Conservation (phyloP, 805 yeast species). For the Clavispora fructus region DNA sequence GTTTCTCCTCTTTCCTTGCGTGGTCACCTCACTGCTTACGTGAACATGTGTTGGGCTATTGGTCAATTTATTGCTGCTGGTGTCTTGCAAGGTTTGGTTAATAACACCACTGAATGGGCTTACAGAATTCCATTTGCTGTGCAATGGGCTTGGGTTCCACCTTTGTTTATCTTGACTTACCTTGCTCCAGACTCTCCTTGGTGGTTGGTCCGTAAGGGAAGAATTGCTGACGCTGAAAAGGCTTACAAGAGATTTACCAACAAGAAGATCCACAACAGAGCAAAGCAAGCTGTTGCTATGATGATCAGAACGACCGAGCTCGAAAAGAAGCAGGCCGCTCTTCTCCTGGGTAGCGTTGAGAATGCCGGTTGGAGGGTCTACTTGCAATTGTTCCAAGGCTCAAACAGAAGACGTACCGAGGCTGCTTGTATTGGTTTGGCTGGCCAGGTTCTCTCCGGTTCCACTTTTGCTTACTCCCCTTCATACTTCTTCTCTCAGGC, state of each 20-base stretch:
- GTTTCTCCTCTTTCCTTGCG: constrained; percentile 50
- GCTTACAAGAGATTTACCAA: constrained; percentile 14
- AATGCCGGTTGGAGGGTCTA: constrained; percentile 22
- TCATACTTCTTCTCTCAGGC: constrained; percentile 9
- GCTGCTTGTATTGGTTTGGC: constrained; percentile 7
- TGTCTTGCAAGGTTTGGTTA: constrained; percentile 35
- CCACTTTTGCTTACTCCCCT: constrained; percentile 8
- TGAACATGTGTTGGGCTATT: constrained; percentile 49
- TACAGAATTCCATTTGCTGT: constrained; percentile 53
- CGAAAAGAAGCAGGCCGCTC: constrained; percentile 22
- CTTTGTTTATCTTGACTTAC: constrained; percentile 36
- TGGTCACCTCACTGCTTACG: constrained; percentile 43
- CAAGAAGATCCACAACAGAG: constrained; percentile 14
- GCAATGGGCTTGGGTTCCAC: constrained; percentile 59
- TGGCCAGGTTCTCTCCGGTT: constrained; percentile 8
- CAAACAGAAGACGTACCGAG: constrained; percentile 7
- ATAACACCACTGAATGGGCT: constrained; percentile 23
- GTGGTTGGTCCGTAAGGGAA: constrained; percentile 45
- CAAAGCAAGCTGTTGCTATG: constrained; percentile 14
- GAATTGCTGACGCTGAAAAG: constrained; percentile 37
- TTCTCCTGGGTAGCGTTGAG: constrained; percentile 17
- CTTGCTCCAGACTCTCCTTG: constrained; percentile 57
- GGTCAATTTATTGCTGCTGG: constrained; percentile 57
- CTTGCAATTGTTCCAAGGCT: constrained; percentile 4
- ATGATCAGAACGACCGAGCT: constrained; percentile 29